Conservation (phyloP, 331 rosid species). For the Quercus phellos region DNA sequence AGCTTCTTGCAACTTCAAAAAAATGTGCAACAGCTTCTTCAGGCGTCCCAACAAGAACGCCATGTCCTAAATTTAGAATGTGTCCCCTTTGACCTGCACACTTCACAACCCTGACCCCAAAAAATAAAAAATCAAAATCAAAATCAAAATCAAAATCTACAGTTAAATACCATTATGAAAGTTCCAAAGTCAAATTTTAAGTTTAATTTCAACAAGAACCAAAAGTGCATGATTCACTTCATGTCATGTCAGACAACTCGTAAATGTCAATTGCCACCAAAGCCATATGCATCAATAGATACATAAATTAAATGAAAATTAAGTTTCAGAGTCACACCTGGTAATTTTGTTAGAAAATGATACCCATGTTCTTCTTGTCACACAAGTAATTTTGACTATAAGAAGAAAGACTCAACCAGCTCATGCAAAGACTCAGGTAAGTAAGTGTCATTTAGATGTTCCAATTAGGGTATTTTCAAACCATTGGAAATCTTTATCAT, state of each 20-base stretch:
- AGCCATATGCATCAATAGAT: neutral
- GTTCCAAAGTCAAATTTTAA: no score
- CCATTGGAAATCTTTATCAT: neutral
- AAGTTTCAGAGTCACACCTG: neutral
- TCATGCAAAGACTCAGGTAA: slow-evolving; percentile 1
- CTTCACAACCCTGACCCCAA: slow-evolving; percentile 70
- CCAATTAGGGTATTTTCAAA: neutral
- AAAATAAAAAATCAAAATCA: no score
- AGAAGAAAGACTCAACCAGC: neutral
- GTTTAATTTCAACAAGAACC: no score
- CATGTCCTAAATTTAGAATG: slow-evolving; percentile 94
- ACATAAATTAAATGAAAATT: neutral
- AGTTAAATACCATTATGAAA: neutral
- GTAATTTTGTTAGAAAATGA: neutral
- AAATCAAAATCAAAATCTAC: neutral
- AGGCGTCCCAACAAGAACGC: slow-evolving; percentile 92
- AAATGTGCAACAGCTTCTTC: slow-evolving; percentile 97
- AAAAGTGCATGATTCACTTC: no score
- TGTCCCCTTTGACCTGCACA: slow-evolving; percentile 85
- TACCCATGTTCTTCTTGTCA: neutral
- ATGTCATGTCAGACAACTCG: no score
- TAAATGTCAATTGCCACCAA: neutral
- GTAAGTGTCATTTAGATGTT: neutral
- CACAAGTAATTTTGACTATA: neutral
- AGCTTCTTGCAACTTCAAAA: slow-evolving; percentile 88